These are phyloP conservation scores for Podosphaera aphanis DNA, from an alignment of 2,329 filamentous ascomycete genomes.

Conservation along the genomic window DNA sequence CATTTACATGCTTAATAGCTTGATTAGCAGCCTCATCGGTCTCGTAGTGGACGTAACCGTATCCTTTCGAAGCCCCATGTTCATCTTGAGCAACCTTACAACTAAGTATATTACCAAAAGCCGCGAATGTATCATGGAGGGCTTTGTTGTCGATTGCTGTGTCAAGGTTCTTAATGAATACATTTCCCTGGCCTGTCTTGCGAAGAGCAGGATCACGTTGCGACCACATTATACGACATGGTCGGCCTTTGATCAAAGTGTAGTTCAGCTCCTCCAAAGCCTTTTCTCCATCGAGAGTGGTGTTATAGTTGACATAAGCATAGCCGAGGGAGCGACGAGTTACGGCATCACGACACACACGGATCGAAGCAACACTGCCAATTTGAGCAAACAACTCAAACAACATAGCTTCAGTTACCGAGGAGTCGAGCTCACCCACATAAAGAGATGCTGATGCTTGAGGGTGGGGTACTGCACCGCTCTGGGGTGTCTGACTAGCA, in stretches of 20 bases:
- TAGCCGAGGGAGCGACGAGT: slow-evolving; percentile 97
- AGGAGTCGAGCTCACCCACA: slow-evolving; percentile 91
- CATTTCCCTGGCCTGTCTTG: slow-evolving; percentile 97
- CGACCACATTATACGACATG: slow-evolving; percentile 99
- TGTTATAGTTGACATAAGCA: slow-evolving; percentile 99
- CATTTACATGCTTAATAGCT: slow-evolving; percentile 98
- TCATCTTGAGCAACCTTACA: slow-evolving; percentile 99
- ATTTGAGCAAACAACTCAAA: slow-evolving; percentile 99
- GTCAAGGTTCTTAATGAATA: slow-evolving; percentile 99
- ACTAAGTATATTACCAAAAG: slow-evolving; percentile 96
- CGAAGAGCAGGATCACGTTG: slow-evolving; percentile 96
- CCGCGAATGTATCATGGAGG: slow-evolving; percentile 95
- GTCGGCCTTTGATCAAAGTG: slow-evolving; percentile 94
- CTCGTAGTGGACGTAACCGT: slow-evolving; percentile 99
- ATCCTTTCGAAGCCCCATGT: slow-evolving; percentile 88
- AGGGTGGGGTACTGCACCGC: slow-evolving; percentile 49
- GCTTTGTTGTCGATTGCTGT: slow-evolving; percentile 99
- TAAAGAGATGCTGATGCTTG: slow-evolving; percentile 95
- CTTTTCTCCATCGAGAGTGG: slow-evolving; percentile 85
- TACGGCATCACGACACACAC: slow-evolving; percentile 97
- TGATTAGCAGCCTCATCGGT: slow-evolving; percentile 90
- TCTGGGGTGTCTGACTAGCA: slow-evolving; percentile 42
- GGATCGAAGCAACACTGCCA: slow-evolving; percentile 93
- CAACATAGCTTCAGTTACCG: slow-evolving; percentile 98
- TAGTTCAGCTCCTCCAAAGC: slow-evolving; percentile 99